Evolutionary conservation across 2,329 filamentous ascomycete genomes (phyloP).

Genomic region (Coniochaeta prunicola): DNA sequence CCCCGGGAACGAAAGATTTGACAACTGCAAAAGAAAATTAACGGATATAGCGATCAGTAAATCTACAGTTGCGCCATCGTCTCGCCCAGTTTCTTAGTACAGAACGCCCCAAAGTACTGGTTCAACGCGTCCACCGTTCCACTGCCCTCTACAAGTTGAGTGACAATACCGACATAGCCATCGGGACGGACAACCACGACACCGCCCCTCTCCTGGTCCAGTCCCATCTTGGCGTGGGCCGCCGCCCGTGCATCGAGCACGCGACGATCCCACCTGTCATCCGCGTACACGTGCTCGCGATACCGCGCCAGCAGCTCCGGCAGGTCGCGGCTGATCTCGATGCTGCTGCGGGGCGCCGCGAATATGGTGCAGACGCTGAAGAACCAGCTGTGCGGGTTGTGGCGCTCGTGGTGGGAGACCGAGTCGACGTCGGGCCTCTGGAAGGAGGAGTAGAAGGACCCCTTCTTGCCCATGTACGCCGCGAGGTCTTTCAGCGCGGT

Average conservation of each 20-base stretch:
- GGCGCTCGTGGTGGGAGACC: constrained; percentile 69
- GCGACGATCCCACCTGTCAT: constrained; percentile 68
- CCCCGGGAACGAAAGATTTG: neutral
- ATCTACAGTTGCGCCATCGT: constrained; percentile 29
- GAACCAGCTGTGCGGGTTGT: constrained; percentile 80
- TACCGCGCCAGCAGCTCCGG: constrained; percentile 69
- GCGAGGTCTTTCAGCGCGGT: constrained; percentile 65
- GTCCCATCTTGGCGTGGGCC: constrained; percentile 81
- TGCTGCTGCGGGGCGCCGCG: constrained; percentile 55
- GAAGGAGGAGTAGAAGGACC: constrained; percentile 67
- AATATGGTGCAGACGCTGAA: constrained; percentile 75
- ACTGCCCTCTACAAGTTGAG: constrained; percentile 64
- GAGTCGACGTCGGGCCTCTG: constrained; percentile 50
- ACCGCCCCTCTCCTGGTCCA: constrained; percentile 65
- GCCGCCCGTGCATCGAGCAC: constrained; percentile 64
- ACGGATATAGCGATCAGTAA: neutral
- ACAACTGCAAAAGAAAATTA: neutral
- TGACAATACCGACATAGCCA: constrained; percentile 75
- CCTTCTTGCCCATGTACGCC: constrained; percentile 52
- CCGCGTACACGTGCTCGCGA: constrained; percentile 76
- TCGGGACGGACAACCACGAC: constrained; percentile 82
- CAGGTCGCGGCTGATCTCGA: constrained; percentile 66
- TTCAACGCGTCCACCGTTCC: constrained; percentile 79
- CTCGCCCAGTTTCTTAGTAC: constrained; percentile 49
- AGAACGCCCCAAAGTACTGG: constrained; percentile 71